Conservation (phyloP, 2,329 filamentous ascomycete species). For the Fusarium humuli region DNA sequence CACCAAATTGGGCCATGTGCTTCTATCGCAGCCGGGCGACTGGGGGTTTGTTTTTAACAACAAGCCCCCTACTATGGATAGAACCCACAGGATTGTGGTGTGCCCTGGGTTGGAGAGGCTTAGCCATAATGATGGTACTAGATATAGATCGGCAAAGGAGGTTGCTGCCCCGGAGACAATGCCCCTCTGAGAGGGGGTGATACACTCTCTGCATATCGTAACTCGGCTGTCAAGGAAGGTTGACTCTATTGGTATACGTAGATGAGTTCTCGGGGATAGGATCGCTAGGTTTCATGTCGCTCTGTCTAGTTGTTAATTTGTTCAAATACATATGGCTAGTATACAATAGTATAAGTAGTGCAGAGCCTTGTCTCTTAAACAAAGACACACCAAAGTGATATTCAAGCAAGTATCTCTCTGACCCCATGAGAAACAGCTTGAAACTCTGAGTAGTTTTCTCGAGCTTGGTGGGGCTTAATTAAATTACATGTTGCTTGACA, state of each 20-base stretch:
- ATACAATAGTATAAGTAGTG: neutral
- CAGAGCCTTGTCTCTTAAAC: neutral
- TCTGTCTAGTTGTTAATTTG: neutral
- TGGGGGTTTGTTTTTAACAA: constrained; percentile 49
- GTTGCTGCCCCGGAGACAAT: constrained; percentile 38
- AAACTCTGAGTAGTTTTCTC: neutral
- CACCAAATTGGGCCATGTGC: constrained; percentile 55
- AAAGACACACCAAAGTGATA: neutral
- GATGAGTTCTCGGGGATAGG: neutral
- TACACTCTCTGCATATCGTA: neutral
- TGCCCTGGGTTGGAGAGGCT: constrained; percentile 49
- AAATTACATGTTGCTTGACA: neutral
- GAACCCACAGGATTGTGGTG: constrained; percentile 36
- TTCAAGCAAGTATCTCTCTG: neutral
- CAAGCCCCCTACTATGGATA: neutral
- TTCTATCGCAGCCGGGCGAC: constrained; percentile 58
- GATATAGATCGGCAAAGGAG: constrained; percentile 36
- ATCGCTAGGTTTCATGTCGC: neutral
- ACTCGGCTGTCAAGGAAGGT: neutral
- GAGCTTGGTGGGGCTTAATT: neutral
- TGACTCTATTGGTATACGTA: neutral
- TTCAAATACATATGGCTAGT: neutral
- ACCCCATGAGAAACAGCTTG: fast-evolving
- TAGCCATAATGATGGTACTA: constrained; percentile 42
- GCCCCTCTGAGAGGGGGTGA: constrained; percentile 5